Evolutionary conservation across 495 filamentous ascomycete genomes (phyloP).

Genomic region (Hypoxylon intermedium): DNA sequence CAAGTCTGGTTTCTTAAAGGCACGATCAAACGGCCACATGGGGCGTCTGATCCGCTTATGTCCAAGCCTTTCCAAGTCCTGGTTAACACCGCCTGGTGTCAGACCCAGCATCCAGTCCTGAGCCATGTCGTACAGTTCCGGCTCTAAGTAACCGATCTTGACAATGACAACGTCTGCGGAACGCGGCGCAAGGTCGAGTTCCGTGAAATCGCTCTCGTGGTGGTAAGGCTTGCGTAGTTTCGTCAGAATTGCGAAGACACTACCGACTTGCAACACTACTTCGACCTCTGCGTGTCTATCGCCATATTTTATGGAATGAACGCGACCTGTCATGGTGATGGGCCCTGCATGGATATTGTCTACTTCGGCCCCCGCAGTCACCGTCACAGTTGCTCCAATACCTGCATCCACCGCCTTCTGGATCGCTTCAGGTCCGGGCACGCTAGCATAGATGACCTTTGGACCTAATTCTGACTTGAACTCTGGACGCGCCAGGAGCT

Average conservation of each 20-base stretch:
- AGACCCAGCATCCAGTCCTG: conserved; percentile 62
- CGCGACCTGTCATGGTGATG: conserved; percentile 59
- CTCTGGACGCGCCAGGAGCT: conserved; percentile 57
- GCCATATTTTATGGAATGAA: conserved; percentile 62
- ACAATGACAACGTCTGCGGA: conserved; percentile 62
- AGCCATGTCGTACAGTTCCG: conserved; percentile 63
- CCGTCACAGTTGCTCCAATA: conserved; percentile 58
- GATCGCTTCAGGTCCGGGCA: conserved; percentile 59
- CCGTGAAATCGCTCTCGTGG: conserved; percentile 61
- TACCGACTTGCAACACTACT: conserved; percentile 61
- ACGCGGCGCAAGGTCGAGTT: conserved; percentile 56
- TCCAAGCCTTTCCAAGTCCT: conserved; percentile 58
- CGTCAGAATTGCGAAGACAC: conserved; percentile 62
- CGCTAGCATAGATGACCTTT: conserved; percentile 63
- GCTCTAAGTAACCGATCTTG: conserved; percentile 67
- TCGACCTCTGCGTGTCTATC: conserved; percentile 58
- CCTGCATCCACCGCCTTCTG: conserved; percentile 55
- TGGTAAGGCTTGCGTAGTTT: conserved; percentile 66
- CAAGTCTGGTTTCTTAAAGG: too few relatives aligned
- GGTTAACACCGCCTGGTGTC: conserved; percentile 64
- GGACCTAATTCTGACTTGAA: conserved; percentile 51
- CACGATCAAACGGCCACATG: conserved; percentile 67
- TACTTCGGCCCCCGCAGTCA: conserved; percentile 63
- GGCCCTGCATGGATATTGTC: conserved; percentile 61
- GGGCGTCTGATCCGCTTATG: conserved; percentile 58